Evolutionary conservation across 2,329 filamentous ascomycete species (phyloP), one percentile per base, ranked within the genome.

Genomic region (Aspergillus fructus): DNA sequence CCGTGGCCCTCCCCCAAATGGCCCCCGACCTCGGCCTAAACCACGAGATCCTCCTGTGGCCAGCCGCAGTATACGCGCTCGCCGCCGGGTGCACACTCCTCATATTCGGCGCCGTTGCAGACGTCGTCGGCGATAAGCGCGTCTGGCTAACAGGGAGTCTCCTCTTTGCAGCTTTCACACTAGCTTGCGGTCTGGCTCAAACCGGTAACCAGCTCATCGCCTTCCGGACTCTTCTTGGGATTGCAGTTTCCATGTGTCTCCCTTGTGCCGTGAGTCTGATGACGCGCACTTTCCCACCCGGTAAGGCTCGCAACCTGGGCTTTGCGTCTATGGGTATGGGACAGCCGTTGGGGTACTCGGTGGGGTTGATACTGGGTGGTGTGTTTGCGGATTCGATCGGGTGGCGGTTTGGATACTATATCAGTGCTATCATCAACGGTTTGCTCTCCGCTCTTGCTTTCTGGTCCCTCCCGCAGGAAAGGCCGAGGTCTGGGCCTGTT

Each of bases 381-480:
- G 68, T 85, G 3, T 75, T 85, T 34, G 71, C 76, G 1, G 74
- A 80, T 33, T 75, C 71, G 0, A 74, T 81, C 46, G 79, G 80
- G 2, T 85, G 82, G 83, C 67, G 81, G 45, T 78, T 71, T 59
- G 81, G 79, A 0, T 85, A 79, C 62, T 79, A 83, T 60, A 70
- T 81, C 3, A 70, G 73, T 21, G 78, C 79, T 0, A 77, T 76
- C 12, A 62, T 80, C 27, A 80, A 76, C 27, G 69, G 71, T 2
- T 48, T 73, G 7, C 67, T 80, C 7, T 72, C 78, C n/a, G 60
- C 71, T 55, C 76, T 5, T 73, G 73, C 3, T 34, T 76, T 23
- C 79, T 71, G 70, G 74, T 66, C 24, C 60, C 78, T 48, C 79
- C 79, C 11, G 72, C 23, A 49, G 48, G 24, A 56, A 54, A 46